phyloP scores from a whole-genome alignment of 2,329 filamentous ascomycete genomes.

The Diaporthe humulicola region DNA sequence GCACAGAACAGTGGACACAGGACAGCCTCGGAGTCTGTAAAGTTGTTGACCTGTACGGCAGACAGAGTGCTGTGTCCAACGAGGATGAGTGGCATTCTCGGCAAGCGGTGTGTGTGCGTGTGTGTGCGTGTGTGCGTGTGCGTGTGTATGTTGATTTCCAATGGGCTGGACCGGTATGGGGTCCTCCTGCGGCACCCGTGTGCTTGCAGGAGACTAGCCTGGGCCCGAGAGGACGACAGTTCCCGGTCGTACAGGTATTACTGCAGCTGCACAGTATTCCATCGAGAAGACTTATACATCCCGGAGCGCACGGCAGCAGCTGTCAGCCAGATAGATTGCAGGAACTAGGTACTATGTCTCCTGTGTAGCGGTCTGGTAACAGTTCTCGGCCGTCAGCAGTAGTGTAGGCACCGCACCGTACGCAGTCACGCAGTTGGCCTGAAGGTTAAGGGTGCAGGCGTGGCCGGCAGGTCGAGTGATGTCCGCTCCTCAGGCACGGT shows the following conservation, averaged over 20 bases:
- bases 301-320: constrained; percentile 29
- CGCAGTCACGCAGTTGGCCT: background rate
- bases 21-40: constrained; percentile 18
- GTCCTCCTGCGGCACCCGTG: constrained; percentile 17
- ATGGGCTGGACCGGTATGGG: constrained; percentile 34
- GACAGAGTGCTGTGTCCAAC: background rate
- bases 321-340: constrained; percentile 33
- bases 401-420: no score
- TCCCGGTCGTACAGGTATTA: background rate
- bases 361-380: constrained; percentile 37
- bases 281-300: background rate
- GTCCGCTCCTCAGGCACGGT: constrained; percentile 33
- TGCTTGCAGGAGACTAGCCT: constrained; percentile 31
- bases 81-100: constrained; percentile 17
- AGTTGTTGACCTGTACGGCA: background rate
- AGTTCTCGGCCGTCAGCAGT: constrained; percentile 33
- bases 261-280: no score
- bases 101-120: constrained; percentile 30
- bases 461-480: constrained; percentile 37
- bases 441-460: background rate
- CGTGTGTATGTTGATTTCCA: constrained; percentile 22
- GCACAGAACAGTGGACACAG: constrained; percentile 21
- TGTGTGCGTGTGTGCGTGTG: background rate
- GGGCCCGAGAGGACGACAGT: constrained; percentile 27
- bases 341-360: constrained; percentile 1